Percentiles rank a stretch among this genome's conserved stretches.
phyloP scores from a whole-genome alignment of 192 early-diverging fungal species.

The Chytriomyces sp. region DNA sequence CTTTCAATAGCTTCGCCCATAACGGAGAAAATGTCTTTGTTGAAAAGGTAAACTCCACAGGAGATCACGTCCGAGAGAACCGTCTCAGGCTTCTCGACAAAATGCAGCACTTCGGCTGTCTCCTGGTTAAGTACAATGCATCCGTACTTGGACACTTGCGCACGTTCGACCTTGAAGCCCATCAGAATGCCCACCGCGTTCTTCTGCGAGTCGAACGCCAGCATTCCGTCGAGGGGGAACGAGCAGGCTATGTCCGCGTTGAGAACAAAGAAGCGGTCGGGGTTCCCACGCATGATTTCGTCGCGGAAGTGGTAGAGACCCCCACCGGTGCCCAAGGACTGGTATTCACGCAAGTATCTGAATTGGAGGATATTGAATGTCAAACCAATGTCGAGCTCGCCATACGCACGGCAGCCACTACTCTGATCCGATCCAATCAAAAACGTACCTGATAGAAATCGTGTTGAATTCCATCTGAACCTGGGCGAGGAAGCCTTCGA shows the following conservation, averaged over 20 bases:
- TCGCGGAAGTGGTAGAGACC: slow-evolving; percentile 99
- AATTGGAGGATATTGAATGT: background rate
- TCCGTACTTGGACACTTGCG: slow-evolving; percentile 84
- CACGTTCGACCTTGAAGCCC: slow-evolving; percentile 80
- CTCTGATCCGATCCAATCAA: background rate
- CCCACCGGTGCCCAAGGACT: slow-evolving; percentile 93
- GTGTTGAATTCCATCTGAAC: slow-evolving; percentile 85
- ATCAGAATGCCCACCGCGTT: slow-evolving; percentile 86
- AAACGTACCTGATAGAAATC: slow-evolving; percentile 76
- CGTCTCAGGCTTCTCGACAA: slow-evolving; percentile 97
- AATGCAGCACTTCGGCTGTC: slow-evolving; percentile 91
- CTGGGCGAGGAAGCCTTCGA: slow-evolving; percentile 85
- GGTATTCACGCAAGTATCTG: slow-evolving; percentile 97
- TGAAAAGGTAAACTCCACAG: slow-evolving; percentile 94
- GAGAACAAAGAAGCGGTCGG: slow-evolving; percentile 92
- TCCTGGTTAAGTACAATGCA: slow-evolving; percentile 88
- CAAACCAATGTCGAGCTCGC: background rate
- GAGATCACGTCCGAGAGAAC: slow-evolving; percentile 94
- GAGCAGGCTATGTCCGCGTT: slow-evolving; percentile 96
- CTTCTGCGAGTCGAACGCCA: slow-evolving; percentile 79
- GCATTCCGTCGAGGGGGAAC: slow-evolving; percentile 88
- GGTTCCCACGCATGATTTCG: slow-evolving; percentile 88
- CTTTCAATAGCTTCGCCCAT: slow-evolving; percentile 78
- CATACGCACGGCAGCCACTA: background rate
- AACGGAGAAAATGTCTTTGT: slow-evolving; percentile 81